A percentile compares a stretch with the other conserved stretches of the same genome.
These are phyloP conservation scores for Coniochaeta hoffmannii DNA, from an alignment of 2,329 filamentous ascomycete species.

Conservation along the genomic window DNA sequence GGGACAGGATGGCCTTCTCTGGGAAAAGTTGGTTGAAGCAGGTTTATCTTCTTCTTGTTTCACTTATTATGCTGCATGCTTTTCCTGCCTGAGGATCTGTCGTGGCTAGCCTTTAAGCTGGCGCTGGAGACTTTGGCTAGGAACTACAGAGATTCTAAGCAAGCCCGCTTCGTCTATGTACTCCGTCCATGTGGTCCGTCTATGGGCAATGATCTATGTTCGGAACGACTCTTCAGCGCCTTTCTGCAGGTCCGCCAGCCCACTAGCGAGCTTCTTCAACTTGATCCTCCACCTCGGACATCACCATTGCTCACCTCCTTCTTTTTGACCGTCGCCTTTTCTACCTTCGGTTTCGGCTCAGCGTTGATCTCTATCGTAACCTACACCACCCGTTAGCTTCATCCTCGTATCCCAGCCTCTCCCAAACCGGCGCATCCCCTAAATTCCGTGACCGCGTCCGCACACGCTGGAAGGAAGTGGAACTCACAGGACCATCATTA, in stretches of 20 bases:
- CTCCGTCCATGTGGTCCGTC: background rate
- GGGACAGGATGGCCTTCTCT: background rate
- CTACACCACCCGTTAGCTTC: constrained; percentile 14
- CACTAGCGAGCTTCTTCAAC: too few relatives aligned
- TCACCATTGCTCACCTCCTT: background rate
- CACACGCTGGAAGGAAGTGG: background rate
- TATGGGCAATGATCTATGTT: too few relatives aligned
- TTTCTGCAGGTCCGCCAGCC: too few relatives aligned
- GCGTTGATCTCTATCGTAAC: constrained; percentile 30
- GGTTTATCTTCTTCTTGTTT: background rate
- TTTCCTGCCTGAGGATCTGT: background rate
- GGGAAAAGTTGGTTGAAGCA: constrained; percentile 1
- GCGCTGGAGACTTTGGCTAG: background rate
- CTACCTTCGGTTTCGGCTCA: constrained; percentile 6
- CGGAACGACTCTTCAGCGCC: too few relatives aligned
- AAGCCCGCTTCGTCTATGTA: background rate
- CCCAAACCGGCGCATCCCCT: background rate
- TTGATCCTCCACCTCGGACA: background rate
- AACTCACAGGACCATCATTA: constrained; percentile 67
- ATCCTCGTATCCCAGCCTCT: background rate
- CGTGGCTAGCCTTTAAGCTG: background rate
- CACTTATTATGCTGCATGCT: background rate
- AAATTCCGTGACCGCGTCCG: background rate
- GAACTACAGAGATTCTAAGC: background rate
- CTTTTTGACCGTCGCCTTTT: background rate